Evolutionary conservation across 2,329 filamentous ascomycete genomes (phyloP), one percentile per base, ranked within the genome.

Genomic region (Aspergillus piperis): DNA sequence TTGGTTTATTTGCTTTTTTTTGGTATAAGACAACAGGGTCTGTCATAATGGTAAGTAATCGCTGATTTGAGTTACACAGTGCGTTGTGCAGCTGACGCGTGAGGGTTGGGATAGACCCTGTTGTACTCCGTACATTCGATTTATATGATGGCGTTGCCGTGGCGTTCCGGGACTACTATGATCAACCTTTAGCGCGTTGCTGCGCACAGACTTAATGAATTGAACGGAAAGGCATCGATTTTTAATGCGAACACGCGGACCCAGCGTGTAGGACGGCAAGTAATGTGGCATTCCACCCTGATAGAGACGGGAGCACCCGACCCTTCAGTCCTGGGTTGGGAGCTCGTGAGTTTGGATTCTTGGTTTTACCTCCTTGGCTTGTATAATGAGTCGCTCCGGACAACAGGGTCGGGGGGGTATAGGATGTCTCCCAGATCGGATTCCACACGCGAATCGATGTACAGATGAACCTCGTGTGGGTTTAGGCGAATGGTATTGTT

Each of bases 181-280:
- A 41, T 58, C 52, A 56, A 58, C 47, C 47, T 27, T 27, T 48
- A 54, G 57, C 57, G 44, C 44, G 19, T 55, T 42, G 30, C 56
- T 61, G 58, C 63, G 57, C 50, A 38, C 58, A 56, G 49, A 63
- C 42, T 61, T 71, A 64, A 72, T 68, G 68, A 70, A 47, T 62
- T 62, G 61, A 64, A 64, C 59, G 59, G 62, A 50, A 50, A 61
- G 55, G 57, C 30, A 60, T 50, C 50, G 58, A 63, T 56, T 65
- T 36, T 52, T 60, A 65, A 63, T 62, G 64, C 48, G 65, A 64
- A 56, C 62, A 66, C 32, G 65, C 63, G 62, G 62, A 59, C 61
- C 42, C 36, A 36, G 51, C 39, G 52, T 48, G 42, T 57, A 48
- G 30, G 56, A 60, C 58, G 57, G 62, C 39, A 38, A 32, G 52